Evolutionary conservation across 2,329 filamentous ascomycete genomes (phyloP).

Genomic region (Moelleriella libera): DNA sequence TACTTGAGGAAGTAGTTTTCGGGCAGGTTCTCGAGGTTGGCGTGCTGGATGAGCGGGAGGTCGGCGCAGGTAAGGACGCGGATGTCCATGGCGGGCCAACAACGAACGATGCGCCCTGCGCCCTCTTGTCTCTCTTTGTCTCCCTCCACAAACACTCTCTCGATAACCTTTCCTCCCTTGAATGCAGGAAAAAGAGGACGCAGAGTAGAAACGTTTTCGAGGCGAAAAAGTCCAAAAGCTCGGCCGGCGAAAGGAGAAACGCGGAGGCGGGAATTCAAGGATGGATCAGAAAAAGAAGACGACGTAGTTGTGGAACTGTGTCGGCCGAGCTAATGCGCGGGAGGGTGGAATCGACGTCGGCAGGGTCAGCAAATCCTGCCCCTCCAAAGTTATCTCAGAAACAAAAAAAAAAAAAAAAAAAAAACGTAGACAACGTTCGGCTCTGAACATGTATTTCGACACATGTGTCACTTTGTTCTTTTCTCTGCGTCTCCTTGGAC

Average conservation of each 20-base stretch:
- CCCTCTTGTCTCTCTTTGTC: too few relatives aligned
- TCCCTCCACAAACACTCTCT: too few relatives aligned
- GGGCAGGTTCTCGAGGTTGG: slow-evolving; percentile 96
- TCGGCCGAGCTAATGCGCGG: background rate
- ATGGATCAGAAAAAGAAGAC: background rate
- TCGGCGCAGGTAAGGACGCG: slow-evolving; percentile 70
- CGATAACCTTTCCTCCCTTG: background rate
- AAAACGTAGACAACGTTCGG: too few relatives aligned
- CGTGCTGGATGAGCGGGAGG: slow-evolving; percentile 87
- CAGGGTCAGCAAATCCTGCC: too few relatives aligned
- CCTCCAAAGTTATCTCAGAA: too few relatives aligned
- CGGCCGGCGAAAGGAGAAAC: background rate
- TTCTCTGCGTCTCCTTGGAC: too few relatives aligned
- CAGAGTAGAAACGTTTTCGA: background rate
- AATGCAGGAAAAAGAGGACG: background rate
- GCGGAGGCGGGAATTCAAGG: background rate
- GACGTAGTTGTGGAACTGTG: background rate
- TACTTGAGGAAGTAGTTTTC: slow-evolving; percentile 99
- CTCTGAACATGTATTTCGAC: too few relatives aligned
- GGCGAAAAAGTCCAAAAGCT: background rate
- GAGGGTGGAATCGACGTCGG: background rate
- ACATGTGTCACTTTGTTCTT: too few relatives aligned
- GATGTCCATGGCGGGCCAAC: slow-evolving; percentile 58
- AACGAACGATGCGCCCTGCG: background rate
- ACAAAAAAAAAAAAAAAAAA: too few relatives aligned